A percentile compares a stretch with the other conserved stretches of the same genome.
phyloP scores from a whole-genome alignment of 2,329 filamentous ascomycete genomes.

The Alternaria sp. region DNA sequence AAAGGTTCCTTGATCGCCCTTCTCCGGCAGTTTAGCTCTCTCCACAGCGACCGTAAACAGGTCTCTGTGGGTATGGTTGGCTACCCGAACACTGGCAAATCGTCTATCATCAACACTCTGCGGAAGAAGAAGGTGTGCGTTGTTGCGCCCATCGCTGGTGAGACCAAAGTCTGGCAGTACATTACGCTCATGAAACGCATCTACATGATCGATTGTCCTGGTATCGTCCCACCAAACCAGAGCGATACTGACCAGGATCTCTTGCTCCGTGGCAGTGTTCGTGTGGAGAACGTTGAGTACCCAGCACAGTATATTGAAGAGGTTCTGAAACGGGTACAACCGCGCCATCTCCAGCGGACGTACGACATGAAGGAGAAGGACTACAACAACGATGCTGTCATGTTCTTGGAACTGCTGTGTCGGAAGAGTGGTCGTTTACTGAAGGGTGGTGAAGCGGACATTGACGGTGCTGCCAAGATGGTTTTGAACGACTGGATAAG shows the following conservation, averaged over 20 bases:
- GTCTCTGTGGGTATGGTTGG: constrained; percentile 90
- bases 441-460: constrained; percentile 91
- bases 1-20: constrained; percentile 94
- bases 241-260: constrained; percentile 87
- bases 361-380: constrained; percentile 85
- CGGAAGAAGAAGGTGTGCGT: constrained; percentile 93
- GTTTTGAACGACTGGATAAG: constrained; percentile 95
- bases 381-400: constrained; percentile 74
- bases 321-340: constrained; percentile 80
- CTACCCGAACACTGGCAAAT: constrained; percentile 95
- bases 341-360: constrained; percentile 87
- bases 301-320: constrained; percentile 94
- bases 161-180: constrained; percentile 98
- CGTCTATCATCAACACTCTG: constrained; percentile 95
- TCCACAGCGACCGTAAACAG: constrained; percentile 91
- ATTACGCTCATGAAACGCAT: constrained; percentile 95
- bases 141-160: constrained; percentile 92
- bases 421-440: constrained; percentile 86
- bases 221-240: constrained; percentile 89
- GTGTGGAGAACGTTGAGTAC: constrained; percentile 95
- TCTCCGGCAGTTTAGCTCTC: constrained; percentile 87
- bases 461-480: constrained; percentile 96
- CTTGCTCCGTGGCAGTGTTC: constrained; percentile 86
- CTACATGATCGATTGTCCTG: constrained; percentile 94
- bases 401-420: constrained; percentile 87